Evolutionary conservation across 192 early-diverging fungal genomes (phyloP).

Genomic region (Coemansia sp.): DNA sequence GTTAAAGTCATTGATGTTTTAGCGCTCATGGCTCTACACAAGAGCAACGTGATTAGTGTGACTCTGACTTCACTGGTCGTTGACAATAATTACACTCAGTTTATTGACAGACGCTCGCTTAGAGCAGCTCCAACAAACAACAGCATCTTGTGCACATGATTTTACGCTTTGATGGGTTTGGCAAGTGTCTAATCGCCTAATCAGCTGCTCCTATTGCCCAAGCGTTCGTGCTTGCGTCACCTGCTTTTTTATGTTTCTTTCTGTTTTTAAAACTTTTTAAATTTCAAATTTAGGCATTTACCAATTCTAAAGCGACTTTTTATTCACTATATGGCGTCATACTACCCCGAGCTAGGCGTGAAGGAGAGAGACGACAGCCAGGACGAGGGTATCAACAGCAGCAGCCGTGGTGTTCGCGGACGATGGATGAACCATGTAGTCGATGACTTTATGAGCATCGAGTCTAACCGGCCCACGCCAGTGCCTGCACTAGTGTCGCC

Average conservation of each 20-base stretch:
- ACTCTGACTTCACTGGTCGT: too few relatives aligned
- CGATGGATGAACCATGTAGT: conserved; percentile 47
- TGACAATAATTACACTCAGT: too few relatives aligned
- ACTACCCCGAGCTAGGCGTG: conserved; percentile 39
- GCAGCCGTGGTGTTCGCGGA: conserved; percentile 15
- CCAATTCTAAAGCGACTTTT: conserved; percentile 11
- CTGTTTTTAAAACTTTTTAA: conserved; percentile 4
- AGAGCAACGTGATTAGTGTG: too few relatives aligned
- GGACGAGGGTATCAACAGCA: conserved; percentile 14
- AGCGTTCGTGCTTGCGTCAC: conserved; percentile 11
- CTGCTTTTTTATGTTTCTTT: conserved; percentile 10
- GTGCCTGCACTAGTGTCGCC: conserved; percentile 40
- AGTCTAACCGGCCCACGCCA: conserved; percentile 39
- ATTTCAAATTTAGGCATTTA: background rate
- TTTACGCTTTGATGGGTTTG: too few relatives aligned
- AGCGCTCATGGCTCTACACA: too few relatives aligned
- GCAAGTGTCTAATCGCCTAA: background rate
- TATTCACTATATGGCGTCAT: conserved; percentile 39
- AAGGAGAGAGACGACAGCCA: conserved; percentile 38
- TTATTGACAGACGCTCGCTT: too few relatives aligned
- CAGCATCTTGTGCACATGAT: too few relatives aligned
- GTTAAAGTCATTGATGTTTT: too few relatives aligned
- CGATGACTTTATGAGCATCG: conserved; percentile 47
- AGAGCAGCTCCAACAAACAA: too few relatives aligned
- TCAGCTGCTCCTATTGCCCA: too few relatives aligned